These are phyloP conservation scores for Aureobasidium zeae DNA, from an alignment of 2,329 filamentous ascomycete genomes.

Conservation along the genomic window DNA sequence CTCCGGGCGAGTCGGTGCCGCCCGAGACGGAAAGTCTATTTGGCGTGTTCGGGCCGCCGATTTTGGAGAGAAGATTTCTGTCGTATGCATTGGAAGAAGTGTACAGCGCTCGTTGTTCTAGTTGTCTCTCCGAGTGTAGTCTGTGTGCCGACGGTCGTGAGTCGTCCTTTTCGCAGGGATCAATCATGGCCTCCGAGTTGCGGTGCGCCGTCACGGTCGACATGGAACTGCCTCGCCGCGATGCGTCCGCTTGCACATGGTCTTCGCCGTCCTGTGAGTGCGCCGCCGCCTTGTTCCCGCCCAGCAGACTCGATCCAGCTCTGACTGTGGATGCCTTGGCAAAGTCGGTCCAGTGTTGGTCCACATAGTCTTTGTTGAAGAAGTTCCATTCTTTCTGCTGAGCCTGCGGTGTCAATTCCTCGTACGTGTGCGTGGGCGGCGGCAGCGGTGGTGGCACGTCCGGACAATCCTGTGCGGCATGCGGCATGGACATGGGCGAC, in stretches of 20 bases:
- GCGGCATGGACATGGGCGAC: slow-evolving; percentile 55
- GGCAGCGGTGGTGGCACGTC: slow-evolving; percentile 53
- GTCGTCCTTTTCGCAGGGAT: slow-evolving; percentile 26
- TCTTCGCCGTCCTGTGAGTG: slow-evolving; percentile 15
- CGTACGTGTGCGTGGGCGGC: slow-evolving; percentile 50
- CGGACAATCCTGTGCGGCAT: slow-evolving; percentile 36
- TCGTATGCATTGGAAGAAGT: slow-evolving; percentile 54
- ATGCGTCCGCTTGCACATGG: slow-evolving; percentile 24
- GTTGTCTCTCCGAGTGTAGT: slow-evolving; percentile 50
- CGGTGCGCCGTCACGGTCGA: slow-evolving; percentile 27
- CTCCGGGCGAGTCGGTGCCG: slow-evolving; percentile 26
- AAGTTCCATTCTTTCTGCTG: slow-evolving; percentile 55
- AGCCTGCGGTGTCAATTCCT: slow-evolving; percentile 41
- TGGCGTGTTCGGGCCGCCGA: slow-evolving; percentile 50
- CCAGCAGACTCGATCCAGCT: slow-evolving; percentile 40
- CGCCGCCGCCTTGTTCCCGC: slow-evolving; percentile 20
- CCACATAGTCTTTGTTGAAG: slow-evolving; percentile 39
- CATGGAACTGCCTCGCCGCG: slow-evolving; percentile 33
- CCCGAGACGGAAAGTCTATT: slow-evolving; percentile 33
- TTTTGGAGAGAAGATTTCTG: slow-evolving; percentile 52
- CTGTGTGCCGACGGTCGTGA: slow-evolving; percentile 34
- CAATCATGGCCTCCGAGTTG: slow-evolving; percentile 23
- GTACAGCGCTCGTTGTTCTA: slow-evolving; percentile 49
- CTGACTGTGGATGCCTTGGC: slow-evolving; percentile 38
- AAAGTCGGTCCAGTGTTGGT: slow-evolving; percentile 39